These are phyloP conservation scores for Candolleomyces aberdarensis DNA, from an alignment of 768 basidiomycete genomes.

Conservation along the genomic window DNA sequence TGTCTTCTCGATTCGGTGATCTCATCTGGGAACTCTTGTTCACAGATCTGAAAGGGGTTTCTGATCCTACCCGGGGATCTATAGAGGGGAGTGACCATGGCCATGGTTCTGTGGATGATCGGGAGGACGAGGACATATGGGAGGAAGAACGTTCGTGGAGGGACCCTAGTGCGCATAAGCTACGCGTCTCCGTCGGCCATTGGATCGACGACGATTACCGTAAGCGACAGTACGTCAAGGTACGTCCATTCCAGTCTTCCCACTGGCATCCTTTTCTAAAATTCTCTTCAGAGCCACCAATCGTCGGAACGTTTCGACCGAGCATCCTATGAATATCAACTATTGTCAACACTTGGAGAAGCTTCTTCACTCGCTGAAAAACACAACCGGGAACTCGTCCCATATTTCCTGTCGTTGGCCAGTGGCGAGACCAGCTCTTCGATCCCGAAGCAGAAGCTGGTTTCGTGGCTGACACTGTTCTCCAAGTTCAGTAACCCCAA, in stretches of 20 bases:
- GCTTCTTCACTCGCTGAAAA: conserved; percentile 75
- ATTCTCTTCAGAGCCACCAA: conserved; percentile 23
- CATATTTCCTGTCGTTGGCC: conserved; percentile 62
- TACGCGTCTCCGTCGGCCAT: conserved; percentile 43
- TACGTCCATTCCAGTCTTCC: conserved; percentile 13
- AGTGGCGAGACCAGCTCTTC: conserved; percentile 15
- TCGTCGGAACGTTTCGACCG: conserved; percentile 63
- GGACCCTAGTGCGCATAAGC: conserved; percentile 67
- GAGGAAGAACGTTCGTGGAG: conserved; percentile 80
- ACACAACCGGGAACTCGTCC: conserved; percentile 85
- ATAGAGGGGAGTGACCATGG: conserved; percentile 4
- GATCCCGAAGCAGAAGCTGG: conserved; percentile 60
- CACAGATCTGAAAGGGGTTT: conserved; percentile 47
- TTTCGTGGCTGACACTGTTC: conserved; percentile 80
- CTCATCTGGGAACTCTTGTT: conserved; percentile 72
- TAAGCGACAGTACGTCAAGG: conserved; percentile 30
- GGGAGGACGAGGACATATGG: conserved; percentile 33
- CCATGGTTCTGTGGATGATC: conserved; percentile 4
- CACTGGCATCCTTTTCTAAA: background rate
- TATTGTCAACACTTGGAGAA: conserved; percentile 69
- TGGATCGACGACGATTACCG: conserved; percentile 41
- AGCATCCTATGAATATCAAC: conserved; percentile 75
- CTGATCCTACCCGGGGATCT: background rate
- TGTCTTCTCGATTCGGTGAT: conserved; percentile 57
- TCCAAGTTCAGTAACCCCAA: conserved; percentile 93